phyloP scores from a whole-genome alignment of 768 basidiomycete genomes.

The Stropharia rugosoannulata region DNA sequence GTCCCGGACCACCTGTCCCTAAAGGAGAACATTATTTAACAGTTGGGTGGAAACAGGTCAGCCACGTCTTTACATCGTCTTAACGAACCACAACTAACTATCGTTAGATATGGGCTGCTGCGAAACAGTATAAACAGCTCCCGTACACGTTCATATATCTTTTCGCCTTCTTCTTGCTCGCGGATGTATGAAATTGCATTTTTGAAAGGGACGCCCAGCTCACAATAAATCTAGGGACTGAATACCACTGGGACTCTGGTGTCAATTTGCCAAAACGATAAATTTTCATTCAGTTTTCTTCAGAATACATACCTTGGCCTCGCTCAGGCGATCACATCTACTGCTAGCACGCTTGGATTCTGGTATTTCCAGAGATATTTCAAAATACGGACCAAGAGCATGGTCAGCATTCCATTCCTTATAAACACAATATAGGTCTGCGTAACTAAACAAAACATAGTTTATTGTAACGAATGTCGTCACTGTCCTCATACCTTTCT shows the following conservation, averaged over 20 bases:
- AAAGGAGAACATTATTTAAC: constrained; percentile 76
- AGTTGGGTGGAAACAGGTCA: constrained; percentile 85
- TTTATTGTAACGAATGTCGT: constrained; percentile 77
- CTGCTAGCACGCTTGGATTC: constrained; percentile 67
- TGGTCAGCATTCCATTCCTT: constrained; percentile 44
- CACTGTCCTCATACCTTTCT: constrained; percentile 76
- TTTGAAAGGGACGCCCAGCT: background rate
- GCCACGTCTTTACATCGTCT: constrained; percentile 6
- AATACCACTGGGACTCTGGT: constrained; percentile 80
- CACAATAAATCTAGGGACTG: constrained; percentile 49
- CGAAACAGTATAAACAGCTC: constrained; percentile 73
- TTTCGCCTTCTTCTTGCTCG: constrained; percentile 73
- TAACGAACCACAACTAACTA: background rate
- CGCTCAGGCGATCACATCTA: constrained; percentile 75
- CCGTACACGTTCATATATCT: constrained; percentile 85
- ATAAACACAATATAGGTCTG: background rate
- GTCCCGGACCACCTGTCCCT: constrained; percentile 78
- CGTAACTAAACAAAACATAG: constrained; percentile 29
- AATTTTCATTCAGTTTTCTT: constrained; percentile 79
- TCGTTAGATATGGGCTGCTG: constrained; percentile 71
- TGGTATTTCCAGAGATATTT: constrained; percentile 83
- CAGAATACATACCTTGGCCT: constrained; percentile 79
- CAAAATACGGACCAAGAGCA: constrained; percentile 79
- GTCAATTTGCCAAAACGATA: constrained; percentile 76
- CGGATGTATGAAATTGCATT: constrained; percentile 49